Conservation (phyloP, 371 early-diverging fungal genomes). For the Batrachochytrium dendrobatidis region DNA sequence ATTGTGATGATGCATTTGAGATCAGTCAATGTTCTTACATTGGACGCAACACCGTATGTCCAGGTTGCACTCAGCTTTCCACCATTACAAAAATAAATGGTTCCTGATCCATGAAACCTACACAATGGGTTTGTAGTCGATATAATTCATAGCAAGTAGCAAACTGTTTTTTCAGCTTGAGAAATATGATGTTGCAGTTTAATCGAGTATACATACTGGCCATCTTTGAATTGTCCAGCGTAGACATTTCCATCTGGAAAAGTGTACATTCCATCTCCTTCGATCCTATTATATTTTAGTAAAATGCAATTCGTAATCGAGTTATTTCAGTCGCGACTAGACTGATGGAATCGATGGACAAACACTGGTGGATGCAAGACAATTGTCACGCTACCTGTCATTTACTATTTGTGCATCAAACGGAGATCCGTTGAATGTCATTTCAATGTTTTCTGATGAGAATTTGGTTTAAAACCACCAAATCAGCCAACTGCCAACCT, state of each 20-base stretch:
- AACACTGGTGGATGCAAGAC: neutral
- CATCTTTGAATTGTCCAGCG: slow-evolving; percentile 43
- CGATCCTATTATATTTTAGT: slow-evolving; percentile 26
- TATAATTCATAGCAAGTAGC: neutral
- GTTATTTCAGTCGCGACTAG: neutral
- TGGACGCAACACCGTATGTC: slow-evolving; percentile 31
- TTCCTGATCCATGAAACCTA: slow-evolving; percentile 46
- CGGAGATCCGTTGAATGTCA: slow-evolving; percentile 11
- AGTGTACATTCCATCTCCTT: slow-evolving; percentile 40
- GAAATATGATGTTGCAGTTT: neutral
- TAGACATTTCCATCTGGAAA: slow-evolving; percentile 43
- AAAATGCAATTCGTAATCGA: neutral
- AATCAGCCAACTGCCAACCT: too few relatives aligned
- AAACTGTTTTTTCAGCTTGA: neutral
- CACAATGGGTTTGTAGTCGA: neutral
- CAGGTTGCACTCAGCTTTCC: slow-evolving; percentile 41
- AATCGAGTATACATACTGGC: slow-evolving; percentile 23
- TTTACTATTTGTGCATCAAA: slow-evolving; percentile 13
- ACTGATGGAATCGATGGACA: neutral
- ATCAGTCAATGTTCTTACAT: too few relatives aligned
- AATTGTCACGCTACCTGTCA: slow-evolving; percentile 1
- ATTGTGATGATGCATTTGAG: too few relatives aligned
- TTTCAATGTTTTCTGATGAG: neutral
- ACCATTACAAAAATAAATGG: slow-evolving; percentile 37
- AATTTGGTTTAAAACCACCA: too few relatives aligned